Evolutionary conservation across 1,139 yeast species (phyloP).

Genomic region (Eremothecium gossypii): DNA sequence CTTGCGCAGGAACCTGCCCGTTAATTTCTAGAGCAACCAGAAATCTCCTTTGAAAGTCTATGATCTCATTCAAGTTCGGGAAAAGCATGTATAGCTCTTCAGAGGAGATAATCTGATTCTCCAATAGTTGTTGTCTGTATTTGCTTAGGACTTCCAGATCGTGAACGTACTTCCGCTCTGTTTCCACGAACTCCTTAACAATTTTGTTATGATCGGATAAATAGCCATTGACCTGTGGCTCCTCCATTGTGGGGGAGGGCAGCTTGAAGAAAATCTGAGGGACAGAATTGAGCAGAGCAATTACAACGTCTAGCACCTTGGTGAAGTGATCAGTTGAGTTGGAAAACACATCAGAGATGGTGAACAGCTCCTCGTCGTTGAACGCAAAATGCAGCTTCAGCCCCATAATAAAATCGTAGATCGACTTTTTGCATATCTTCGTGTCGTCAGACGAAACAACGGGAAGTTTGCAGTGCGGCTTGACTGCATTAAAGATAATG

Average conservation of each 20-base stretch:
- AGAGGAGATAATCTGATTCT: constrained; percentile 58
- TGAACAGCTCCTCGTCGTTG: constrained; percentile 75
- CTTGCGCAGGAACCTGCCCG: constrained; percentile 60
- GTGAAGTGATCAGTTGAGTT: constrained; percentile 72
- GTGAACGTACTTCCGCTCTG: constrained; percentile 87
- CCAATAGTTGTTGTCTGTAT: constrained; percentile 60
- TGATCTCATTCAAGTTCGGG: constrained; percentile 76
- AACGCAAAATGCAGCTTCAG: constrained; percentile 70
- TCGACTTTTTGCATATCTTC: constrained; percentile 78
- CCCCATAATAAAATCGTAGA: constrained; percentile 82
- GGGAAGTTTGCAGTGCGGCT: constrained; percentile 36
- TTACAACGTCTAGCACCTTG: constrained; percentile 64
- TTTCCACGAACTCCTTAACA: constrained; percentile 72
- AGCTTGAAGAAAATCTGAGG: constrained; percentile 31
- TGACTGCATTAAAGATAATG: constrained; percentile 57
- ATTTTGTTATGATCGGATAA: constrained; percentile 40
- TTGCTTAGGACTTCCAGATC: constrained; percentile 67
- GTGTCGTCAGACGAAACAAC: constrained; percentile 67
- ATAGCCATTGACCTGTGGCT: constrained; percentile 7
- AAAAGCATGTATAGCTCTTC: constrained; percentile 77
- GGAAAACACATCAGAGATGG: constrained; percentile 82
- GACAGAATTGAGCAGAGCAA: constrained; percentile 46
- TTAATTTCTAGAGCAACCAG: constrained; percentile 85
- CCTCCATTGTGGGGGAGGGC: constrained; percentile 17
- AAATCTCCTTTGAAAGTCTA: constrained; percentile 88